phyloP scores from a whole-genome alignment of 1,284 basidiomycete genomes.

The Ganoderma sinense region DNA sequence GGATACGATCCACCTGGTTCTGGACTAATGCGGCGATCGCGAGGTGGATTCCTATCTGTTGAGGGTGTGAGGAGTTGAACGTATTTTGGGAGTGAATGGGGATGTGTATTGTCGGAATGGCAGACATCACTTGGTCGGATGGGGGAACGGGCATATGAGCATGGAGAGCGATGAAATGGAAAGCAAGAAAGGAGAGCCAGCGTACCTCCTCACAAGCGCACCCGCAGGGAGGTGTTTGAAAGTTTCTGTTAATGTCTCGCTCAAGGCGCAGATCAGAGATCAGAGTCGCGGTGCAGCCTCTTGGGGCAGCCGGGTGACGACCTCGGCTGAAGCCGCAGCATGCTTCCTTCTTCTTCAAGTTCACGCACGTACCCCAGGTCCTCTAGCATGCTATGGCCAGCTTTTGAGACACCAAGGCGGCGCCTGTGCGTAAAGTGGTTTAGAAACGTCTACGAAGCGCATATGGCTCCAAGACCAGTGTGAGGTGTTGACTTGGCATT shows the following conservation, averaged over 20 bases:
- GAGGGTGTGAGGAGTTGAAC: background rate
- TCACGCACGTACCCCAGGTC: background rate
- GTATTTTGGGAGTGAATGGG: background rate
- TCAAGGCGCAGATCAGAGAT: background rate
- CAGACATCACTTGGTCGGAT: constrained; percentile 6
- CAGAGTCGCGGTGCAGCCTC: background rate
- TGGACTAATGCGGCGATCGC: constrained; percentile 16
- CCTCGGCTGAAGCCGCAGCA: background rate
- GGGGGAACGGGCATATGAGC: background rate
- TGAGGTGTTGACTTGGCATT: too few relatives aligned
- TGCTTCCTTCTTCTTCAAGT: background rate
- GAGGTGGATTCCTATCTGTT: constrained; percentile 9
- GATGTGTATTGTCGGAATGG: constrained; percentile 2
- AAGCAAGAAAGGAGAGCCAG: background rate
- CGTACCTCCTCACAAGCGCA: background rate
- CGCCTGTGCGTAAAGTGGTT: too few relatives aligned
- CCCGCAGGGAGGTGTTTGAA: background rate
- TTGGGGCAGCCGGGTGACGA: background rate
- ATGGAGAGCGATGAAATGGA: background rate
- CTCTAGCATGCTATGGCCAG: background rate
- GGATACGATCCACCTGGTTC: constrained; percentile 21
- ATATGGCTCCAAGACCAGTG: too few relatives aligned
- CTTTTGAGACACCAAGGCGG: too few relatives aligned
- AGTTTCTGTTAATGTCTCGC: background rate
- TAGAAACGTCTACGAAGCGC: too few relatives aligned